phyloP scores from a whole-genome alignment of 1,139 yeast genomes.

The Saccharomyces hybrid region DNA sequence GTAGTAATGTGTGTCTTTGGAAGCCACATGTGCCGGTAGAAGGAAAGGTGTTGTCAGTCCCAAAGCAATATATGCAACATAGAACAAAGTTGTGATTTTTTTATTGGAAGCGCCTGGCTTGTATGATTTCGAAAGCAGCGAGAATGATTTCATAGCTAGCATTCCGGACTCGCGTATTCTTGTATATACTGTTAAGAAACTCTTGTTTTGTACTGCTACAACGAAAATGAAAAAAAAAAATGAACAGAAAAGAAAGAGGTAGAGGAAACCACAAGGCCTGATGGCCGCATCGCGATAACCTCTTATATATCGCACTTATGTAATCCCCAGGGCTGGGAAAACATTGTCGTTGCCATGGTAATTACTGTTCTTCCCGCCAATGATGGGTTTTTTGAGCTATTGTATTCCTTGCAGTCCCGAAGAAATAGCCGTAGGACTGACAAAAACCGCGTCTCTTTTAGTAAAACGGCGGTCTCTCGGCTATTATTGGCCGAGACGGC shows the following conservation, averaged over 20 bases:
- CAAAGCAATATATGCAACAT: conserved; percentile 21
- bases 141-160: background rate
- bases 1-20: conserved; percentile 11
- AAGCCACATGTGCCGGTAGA: conserved; percentile 20
- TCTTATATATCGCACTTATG: background rate
- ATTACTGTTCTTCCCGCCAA: background rate
- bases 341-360: background rate
- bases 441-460: background rate
- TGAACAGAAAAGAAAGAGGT: background rate
- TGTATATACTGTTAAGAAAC: background rate
- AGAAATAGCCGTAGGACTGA: background rate
- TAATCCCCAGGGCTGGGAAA: background rate
- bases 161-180: background rate
- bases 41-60: conserved; percentile 28
- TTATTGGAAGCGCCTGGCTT: background rate
- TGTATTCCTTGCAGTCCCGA: background rate
- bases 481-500: background rate
- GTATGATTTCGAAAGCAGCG: background rate
- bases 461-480: background rate
- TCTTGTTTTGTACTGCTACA: background rate
- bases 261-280: background rate
- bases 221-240: background rate
- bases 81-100: background rate
- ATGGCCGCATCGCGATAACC: background rate
- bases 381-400: background rate